Percentiles rank a stretch among this genome's conserved stretches.
Evolutionary conservation across 306 rosid genomes (phyloP).

Genomic region (Casuarina glauca): DNA sequence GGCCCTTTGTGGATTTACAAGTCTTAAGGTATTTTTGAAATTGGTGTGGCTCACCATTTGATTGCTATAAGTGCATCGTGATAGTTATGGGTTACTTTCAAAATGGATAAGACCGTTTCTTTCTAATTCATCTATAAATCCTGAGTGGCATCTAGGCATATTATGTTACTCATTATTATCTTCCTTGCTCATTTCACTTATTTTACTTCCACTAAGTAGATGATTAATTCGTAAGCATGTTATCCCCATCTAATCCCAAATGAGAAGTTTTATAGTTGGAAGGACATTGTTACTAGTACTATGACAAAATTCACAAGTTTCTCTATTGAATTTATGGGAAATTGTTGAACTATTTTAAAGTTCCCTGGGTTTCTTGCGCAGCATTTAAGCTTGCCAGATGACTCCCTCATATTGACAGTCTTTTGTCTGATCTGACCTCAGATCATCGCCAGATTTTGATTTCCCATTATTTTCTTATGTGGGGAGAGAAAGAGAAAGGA

Average conservation of each 20-base stretch:
- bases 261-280: background rate
- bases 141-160: background rate
- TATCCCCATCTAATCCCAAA: background rate
- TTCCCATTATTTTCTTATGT: background rate
- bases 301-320: background rate
- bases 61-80: background rate
- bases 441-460: background rate
- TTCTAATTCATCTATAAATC: background rate
- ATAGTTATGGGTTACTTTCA: background rate
- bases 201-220: background rate
- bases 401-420: background rate
- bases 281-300: background rate
- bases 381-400: background rate
- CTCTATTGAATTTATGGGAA: background rate
- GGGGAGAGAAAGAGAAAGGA: background rate
- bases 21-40: conserved; percentile 47
- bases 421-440: background rate
- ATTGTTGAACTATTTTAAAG: background rate
- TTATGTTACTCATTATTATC: background rate
- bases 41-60: background rate
- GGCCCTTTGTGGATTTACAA: conserved; percentile 91
- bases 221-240: background rate
- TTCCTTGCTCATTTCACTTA: background rate
- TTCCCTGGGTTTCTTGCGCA: background rate
- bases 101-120: background rate